Evolutionary conservation across 345 rosid species (phyloP), one percentile per base, ranked within the genome.

Genomic region (Eucalyptus urophylla): DNA sequence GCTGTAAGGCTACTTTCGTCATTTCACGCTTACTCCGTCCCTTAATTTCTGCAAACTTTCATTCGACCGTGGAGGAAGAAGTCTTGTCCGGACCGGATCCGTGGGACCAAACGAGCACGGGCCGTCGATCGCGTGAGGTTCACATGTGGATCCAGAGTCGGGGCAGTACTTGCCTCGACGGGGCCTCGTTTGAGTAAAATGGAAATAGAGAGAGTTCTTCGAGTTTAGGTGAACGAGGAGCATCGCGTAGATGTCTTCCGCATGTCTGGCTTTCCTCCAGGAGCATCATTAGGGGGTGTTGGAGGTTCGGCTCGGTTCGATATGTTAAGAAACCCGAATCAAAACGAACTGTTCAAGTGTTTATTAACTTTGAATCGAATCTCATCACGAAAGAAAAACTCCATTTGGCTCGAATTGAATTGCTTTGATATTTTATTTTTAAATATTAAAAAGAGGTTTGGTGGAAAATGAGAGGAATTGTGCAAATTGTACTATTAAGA

Each of bases 321-420:
- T 53, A 53, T 53, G 58, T 19, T 8, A 21, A 53, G 25, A 53
- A 53, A 53, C 2, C 4, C 58, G 11, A 53, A 19, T 53, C 5
- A 53, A 8, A 53, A 19, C 1, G 1, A 53, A 53, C 5, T 19
- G 4, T 2, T 19, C 8, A 53, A 53, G 4, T 4, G 2, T 8
- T 1, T 4, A 53, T 53, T 1, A 8, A 53, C 2, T 53, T 21
- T 53, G 25, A 53, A 53, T 3, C 0, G 2, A 19, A 53, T 4
- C 25, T 53, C 11, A 21, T 53, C 25, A 8, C 2, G 5, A 53
- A 53, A 19, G 0, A 24, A 19, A 21, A 8, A 19, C 0, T 53
- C 0, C 21, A 19, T 19, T 19, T 0, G 24, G 10, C 19, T 53
- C 2, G 24, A 53, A 53, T 53, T 53, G 9, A 9, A 53, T 53